phyloP scores from a whole-genome alignment of 192 early-diverging fungal species.

The Phycomyces blakesleeanus region DNA sequence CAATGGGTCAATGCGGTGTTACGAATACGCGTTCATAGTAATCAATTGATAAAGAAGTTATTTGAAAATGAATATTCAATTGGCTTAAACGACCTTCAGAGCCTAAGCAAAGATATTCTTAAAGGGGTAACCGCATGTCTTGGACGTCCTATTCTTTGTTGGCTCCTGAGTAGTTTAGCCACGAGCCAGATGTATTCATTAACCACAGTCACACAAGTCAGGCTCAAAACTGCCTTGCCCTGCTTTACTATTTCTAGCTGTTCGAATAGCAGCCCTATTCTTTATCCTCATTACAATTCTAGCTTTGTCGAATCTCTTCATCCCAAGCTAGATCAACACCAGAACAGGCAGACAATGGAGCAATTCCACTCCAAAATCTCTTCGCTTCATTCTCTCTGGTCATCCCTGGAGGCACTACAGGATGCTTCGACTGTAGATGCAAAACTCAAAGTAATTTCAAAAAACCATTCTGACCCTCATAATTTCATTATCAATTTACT shows the following conservation, averaged over 20 bases:
- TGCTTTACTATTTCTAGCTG: background rate
- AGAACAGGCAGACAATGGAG: constrained; percentile 5
- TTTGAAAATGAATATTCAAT: too few relatives aligned
- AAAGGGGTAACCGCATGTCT: constrained; percentile 2
- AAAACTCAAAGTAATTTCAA: constrained; percentile 7
- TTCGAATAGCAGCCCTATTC: background rate
- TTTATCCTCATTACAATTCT: background rate
- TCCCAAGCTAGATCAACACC: too few relatives aligned
- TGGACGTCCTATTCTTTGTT: background rate
- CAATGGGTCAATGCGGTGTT: too few relatives aligned
- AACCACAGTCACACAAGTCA: background rate
- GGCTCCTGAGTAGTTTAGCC: background rate
- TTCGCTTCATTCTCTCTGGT: constrained; percentile 12
- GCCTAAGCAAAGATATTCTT: background rate
- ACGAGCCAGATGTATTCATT: background rate
- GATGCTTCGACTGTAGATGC: constrained; percentile 8
- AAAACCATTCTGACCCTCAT: background rate
- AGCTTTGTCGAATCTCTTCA: background rate
- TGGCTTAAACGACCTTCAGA: too few relatives aligned
- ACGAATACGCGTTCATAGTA: too few relatives aligned
- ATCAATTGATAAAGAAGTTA: too few relatives aligned
- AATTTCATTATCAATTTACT: too few relatives aligned
- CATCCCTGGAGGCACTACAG: background rate
- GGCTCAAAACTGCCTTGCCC: background rate
- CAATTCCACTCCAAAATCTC: constrained; percentile 5